Evolutionary conservation across 2,329 filamentous ascomycete species (phyloP).

Genomic region (Paraphoma chrysanthemicola): DNA sequence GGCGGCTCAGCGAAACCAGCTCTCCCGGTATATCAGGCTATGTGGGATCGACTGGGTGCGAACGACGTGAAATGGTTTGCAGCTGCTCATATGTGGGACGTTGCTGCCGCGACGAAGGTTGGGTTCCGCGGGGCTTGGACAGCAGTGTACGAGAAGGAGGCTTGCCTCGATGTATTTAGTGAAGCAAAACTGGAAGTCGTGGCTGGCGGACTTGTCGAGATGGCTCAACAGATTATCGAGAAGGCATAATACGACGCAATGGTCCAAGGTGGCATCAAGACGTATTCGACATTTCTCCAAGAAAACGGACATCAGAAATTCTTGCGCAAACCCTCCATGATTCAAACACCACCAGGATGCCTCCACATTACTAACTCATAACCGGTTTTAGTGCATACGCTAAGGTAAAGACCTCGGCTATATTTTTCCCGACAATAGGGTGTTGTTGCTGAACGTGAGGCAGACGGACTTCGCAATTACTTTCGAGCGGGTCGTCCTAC

Average conservation of each 20-base stretch:
- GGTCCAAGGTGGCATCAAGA: background rate
- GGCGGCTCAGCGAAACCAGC: conserved; percentile 59
- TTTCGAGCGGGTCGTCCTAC: background rate
- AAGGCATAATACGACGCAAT: conserved; percentile 7
- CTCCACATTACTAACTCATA: background rate
- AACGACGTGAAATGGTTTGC: conserved; percentile 61
- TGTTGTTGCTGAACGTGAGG: background rate
- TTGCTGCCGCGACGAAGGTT: conserved; percentile 58
- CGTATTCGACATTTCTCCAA: background rate
- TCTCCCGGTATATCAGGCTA: conserved; percentile 53
- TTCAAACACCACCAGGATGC: background rate
- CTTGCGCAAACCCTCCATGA: background rate
- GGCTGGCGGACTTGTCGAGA: conserved; percentile 8
- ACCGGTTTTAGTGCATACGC: background rate
- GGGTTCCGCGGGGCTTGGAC: conserved; percentile 40
- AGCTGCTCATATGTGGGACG: conserved; percentile 68
- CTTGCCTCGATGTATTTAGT: conserved; percentile 14
- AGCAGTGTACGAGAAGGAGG: conserved; percentile 13
- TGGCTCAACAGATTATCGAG: conserved; percentile 13
- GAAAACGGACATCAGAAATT: background rate
- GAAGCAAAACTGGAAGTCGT: conserved; percentile 13
- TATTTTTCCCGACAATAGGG: background rate
- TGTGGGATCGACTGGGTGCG: conserved; percentile 52
- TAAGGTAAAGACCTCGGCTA: background rate
- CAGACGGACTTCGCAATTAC: background rate